phyloP scores from a whole-genome alignment of 2,329 filamentous ascomycete species.

The Fusarium sp. region DNA sequence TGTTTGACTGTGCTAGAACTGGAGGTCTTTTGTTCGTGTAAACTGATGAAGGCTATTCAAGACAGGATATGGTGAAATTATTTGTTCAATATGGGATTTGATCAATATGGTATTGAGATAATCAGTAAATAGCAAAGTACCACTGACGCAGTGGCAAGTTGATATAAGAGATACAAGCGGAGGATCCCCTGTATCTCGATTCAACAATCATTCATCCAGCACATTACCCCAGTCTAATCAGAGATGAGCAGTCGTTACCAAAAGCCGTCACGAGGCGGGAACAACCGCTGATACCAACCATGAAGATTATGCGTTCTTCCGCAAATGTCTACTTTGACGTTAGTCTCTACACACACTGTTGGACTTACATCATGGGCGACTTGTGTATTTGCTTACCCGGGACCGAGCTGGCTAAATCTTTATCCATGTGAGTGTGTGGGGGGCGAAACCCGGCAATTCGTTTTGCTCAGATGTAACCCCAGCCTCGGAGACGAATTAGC shows the following conservation, averaged over 20 bases:
- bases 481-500: conserved; percentile 17
- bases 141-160: conserved; percentile 34
- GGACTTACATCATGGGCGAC: conserved; percentile 21
- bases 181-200: conserved; percentile 11
- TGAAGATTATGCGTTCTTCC: conserved; percentile 7
- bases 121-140: neutral
- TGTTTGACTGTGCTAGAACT: neutral
- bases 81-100: neutral
- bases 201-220: conserved; percentile 25
- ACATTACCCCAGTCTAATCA: conserved; percentile 3
- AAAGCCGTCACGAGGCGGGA: conserved; percentile 22
- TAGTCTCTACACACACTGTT: neutral
- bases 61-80: neutral
- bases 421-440: conserved; percentile 18
- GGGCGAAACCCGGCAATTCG: conserved; percentile 15
- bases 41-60: neutral
- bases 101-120: neutral
- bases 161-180: conserved; percentile 28
- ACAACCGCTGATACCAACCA: conserved; percentile 9
- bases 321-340: too few species aligned
- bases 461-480: conserved; percentile 6
- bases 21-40: neutral
- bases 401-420: conserved; percentile 34
- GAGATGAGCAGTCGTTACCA: conserved; percentile 7
- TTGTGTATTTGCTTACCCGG: conserved; percentile 26